Percentiles rank a stretch among this genome's conserved stretches.
phyloP scores from a whole-genome alignment of 2,329 filamentous ascomycete genomes.

The Ophiocordyceps camponoti-floridani region DNA sequence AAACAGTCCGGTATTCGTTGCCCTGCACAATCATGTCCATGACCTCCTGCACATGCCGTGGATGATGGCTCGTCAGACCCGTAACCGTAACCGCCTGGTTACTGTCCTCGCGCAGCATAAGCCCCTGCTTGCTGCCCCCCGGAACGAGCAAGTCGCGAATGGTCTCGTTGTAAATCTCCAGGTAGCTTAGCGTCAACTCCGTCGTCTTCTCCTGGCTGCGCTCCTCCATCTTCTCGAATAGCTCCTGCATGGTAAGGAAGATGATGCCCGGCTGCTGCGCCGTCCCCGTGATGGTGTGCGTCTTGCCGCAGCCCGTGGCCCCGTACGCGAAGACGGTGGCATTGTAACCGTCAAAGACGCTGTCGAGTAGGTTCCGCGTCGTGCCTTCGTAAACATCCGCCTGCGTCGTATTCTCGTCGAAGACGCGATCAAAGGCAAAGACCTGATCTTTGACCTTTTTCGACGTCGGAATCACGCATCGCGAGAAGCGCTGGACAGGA shows the following conservation, averaged over 20 bases:
- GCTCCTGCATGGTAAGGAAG: constrained; percentile 95
- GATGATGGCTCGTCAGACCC: constrained; percentile 79
- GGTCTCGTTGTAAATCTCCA: constrained; percentile 98
- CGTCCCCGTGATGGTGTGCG: constrained; percentile 90
- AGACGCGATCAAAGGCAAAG: constrained; percentile 90
- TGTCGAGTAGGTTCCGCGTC: constrained; percentile 77
- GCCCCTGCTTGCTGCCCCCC: constrained; percentile 59
- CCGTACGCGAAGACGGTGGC: constrained; percentile 97
- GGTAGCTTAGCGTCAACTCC: constrained; percentile 81
- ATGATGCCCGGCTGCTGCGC: constrained; percentile 90
- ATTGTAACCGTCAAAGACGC: constrained; percentile 93
- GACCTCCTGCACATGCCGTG: constrained; percentile 81
- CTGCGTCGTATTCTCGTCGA: constrained; percentile 87
- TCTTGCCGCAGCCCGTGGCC: constrained; percentile 95
- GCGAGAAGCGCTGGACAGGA: constrained; percentile 72
- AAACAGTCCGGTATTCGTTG: constrained; percentile 89
- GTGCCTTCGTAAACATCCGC: constrained; percentile 91
- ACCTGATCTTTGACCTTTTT: constrained; percentile 96
- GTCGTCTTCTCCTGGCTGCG: constrained; percentile 71
- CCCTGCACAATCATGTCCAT: constrained; percentile 98
- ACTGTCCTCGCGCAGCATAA: constrained; percentile 89
- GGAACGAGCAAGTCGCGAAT: constrained; percentile 90
- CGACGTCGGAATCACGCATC: constrained; percentile 62
- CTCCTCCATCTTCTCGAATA: constrained; percentile 92
- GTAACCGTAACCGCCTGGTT: constrained; percentile 85